Evolutionary conservation across 164 flowering plant genomes (phyloP).

Genomic region (Protea cynaroides): DNA sequence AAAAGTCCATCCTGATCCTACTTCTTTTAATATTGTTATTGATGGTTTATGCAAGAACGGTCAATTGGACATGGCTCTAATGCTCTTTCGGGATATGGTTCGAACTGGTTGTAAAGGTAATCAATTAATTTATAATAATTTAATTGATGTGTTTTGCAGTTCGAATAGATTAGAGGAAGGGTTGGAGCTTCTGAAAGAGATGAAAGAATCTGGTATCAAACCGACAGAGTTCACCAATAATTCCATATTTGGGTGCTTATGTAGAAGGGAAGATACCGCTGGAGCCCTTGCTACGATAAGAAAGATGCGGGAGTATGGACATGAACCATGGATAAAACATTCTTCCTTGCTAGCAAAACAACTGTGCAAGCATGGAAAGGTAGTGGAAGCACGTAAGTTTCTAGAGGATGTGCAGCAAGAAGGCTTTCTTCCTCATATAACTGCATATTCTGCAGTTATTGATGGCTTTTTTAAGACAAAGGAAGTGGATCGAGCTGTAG

Average conservation of each 20-base stretch:
- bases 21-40: slow-evolving; percentile 55
- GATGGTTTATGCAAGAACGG: slow-evolving; percentile 48
- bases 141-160: slow-evolving; percentile 56
- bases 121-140: slow-evolving; percentile 52
- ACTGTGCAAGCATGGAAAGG: slow-evolving; percentile 47
- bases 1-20: slow-evolving; percentile 26
- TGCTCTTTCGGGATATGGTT: slow-evolving; percentile 50
- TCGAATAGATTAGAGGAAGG: slow-evolving; percentile 58
- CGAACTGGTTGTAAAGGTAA: slow-evolving; percentile 32
- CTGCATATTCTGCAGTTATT: slow-evolving; percentile 64
- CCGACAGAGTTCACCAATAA: slow-evolving; percentile 73
- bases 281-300: slow-evolving; percentile 49
- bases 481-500: slow-evolving; percentile 51
- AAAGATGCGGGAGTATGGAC: slow-evolving; percentile 60
- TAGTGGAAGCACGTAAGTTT: slow-evolving; percentile 53
- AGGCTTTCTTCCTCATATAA: slow-evolving; percentile 64
- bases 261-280: slow-evolving; percentile 47
- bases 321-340: slow-evolving; percentile 81
- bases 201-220: slow-evolving; percentile 50
- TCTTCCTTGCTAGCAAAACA: slow-evolving; percentile 51
- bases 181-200: slow-evolving; percentile 43
- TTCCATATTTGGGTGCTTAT: slow-evolving; percentile 59
- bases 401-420: slow-evolving; percentile 45
- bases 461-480: slow-evolving; percentile 44
- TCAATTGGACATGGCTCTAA: slow-evolving; percentile 58